Conservation (phyloP, 108 stramenopile genomes). For the Skeletonema menzelii region DNA sequence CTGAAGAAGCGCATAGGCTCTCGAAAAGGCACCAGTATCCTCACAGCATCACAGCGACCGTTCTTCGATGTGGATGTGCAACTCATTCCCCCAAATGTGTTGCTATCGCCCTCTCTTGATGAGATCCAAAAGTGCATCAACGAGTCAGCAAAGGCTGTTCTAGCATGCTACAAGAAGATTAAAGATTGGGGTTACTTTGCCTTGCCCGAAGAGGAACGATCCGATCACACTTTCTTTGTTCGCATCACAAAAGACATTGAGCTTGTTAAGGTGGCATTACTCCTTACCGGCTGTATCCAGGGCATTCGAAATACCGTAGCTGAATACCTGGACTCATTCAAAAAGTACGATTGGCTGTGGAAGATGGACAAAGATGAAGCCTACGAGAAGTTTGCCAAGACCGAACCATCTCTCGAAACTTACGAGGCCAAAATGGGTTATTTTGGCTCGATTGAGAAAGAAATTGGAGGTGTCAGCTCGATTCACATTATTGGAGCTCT, state of each 20-base stretch:
- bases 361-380: slow-evolving; percentile 81
- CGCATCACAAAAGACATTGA: slow-evolving; percentile 92
- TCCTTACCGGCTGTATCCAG: slow-evolving; percentile 89
- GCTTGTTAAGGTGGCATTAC: slow-evolving; percentile 85
- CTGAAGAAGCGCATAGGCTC: slow-evolving; percentile 84
- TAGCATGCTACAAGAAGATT: slow-evolving; percentile 86
- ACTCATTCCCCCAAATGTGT: slow-evolving; percentile 73
- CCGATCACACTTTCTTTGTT: slow-evolving; percentile 76
- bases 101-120: slow-evolving; percentile 79
- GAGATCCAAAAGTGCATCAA: slow-evolving; percentile 91
- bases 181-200: slow-evolving; percentile 56
- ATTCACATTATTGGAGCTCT: slow-evolving; percentile 90
- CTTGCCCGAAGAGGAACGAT: slow-evolving; percentile 33
- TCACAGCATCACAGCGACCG: slow-evolving; percentile 56
- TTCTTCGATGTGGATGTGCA: slow-evolving; percentile 93
- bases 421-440: slow-evolving; percentile 73
- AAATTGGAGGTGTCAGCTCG: slow-evolving; percentile 71
- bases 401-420: slow-evolving; percentile 70
- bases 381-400: slow-evolving; percentile 75
- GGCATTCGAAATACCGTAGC: slow-evolving; percentile 86
- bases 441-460: slow-evolving; percentile 62
- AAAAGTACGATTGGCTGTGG: slow-evolving; percentile 88
- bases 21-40: slow-evolving; percentile 54
- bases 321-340: slow-evolving; percentile 76
- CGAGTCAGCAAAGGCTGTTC: slow-evolving; percentile 82